Base-by-base conservation (phyloP, 139 green algal genomes). In the Edaphochlamys debaryana region DNA sequence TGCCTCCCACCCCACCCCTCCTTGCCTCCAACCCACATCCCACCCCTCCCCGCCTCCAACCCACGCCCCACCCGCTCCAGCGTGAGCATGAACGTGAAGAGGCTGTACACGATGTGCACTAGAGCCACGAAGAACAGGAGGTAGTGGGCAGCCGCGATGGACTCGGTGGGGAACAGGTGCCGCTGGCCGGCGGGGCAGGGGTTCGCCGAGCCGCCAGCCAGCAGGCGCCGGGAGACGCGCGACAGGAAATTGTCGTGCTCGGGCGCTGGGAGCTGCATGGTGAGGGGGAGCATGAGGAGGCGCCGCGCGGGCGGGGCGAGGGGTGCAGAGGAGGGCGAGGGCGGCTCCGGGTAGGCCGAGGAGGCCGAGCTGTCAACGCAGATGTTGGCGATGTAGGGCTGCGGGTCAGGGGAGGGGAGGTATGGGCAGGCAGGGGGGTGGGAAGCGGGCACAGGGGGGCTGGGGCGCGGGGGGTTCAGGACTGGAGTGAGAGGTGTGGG, bases 61-160 rank as follows among this genome's bases (percentile, higher is more conserved):
- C n/a, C n/a, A n/a, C n/a, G n/a, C 38, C 42, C 38, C 15, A 81
- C 75, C 75, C 75, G 40, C 38, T 81, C 60, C 41, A 81, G 75
- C 40, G 75, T 81, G 22, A 81, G 41, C 30, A 40, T 81, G 75
- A 81, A 81, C 41, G 75, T 81, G 60, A 81, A 48, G 29, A 81
- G 19, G 75, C 75, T 81, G 75, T 81, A 81, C 17, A 71, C n/a
- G 60, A 81, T 81, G 58, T 81, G 75, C 4, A 81, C 60, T 41
- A 81, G 40, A 17, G 75, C 75, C 20, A 81, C 60, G 42, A 81
- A 81, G 75, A 81, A 81, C 38, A 81, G 60, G 60, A 81, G 75
- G 75, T 81, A 81, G 60, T 81, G 75, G 8, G 60, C 60, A 1
- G 29, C 71, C n/a, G 60, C 38, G 75, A 81, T 81, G 75, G 60